Evolutionary conservation across 202 grass and related monocot species (phyloP), one percentile per base, ranked within the genome.

Genomic region (Setaria italica): DNA sequence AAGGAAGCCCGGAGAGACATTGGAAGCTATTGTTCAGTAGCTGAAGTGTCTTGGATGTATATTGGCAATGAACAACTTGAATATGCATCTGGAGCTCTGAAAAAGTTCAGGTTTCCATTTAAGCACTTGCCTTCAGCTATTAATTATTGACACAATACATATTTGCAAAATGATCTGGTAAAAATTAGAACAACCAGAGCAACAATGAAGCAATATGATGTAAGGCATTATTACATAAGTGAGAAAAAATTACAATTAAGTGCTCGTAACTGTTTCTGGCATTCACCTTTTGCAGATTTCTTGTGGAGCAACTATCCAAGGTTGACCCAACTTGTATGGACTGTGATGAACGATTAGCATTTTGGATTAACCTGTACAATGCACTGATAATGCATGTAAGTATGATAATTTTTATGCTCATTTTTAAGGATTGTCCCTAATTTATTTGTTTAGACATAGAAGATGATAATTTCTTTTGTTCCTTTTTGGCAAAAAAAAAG

Each of bases 311-410:
- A 86, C 87, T 99, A 84, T 90, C 88, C 67, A 89, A 90, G 41
- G 83, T 99, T 79, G 89, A 99, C 62, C 94, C 92, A 50, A 74
- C 73, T 82, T 45, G 60, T 81, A 80, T 99, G 90, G 90, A 67
- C 72, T 70, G 74, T 64, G 87, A 89, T 81, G 88, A 97, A 85
- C 93, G 85, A 78, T 75, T 99, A 68, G 93, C 97, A 42, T 99
- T 99, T 86, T 99, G 97, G 97, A 92, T 99, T 67, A 99, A 99
- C 74, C 29, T 99, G 16, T 99, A 96, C 85, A 99, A 99, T 93
- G 88, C 97, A 39, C 92, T 97, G 55, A 93, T 97, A 88, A 99
- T 99, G 97, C 97, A 99, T 89, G 97, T 99, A 80, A 74, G 97
- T 90, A 73, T 30, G 43, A 87, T 77, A 20, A 25, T 25, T 25